These are phyloP conservation scores for Rhizopogon salebrosus DNA, from an alignment of 768 basidiomycete genomes.

Conservation along the genomic window DNA sequence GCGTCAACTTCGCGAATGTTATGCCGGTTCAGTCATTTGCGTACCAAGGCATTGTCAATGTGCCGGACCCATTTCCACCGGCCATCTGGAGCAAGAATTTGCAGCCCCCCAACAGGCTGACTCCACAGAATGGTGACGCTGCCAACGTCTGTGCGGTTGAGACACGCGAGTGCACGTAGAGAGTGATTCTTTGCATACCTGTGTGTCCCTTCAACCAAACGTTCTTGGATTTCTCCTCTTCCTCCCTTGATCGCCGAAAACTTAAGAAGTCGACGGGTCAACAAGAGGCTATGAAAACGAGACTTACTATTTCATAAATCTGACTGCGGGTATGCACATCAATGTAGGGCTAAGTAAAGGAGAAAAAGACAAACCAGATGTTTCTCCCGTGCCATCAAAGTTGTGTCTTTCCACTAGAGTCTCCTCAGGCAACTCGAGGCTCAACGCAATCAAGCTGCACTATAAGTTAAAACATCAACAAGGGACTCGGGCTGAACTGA, in stretches of 20 bases:
- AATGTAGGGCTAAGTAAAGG: background rate
- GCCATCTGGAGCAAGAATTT: slow-evolving; percentile 37
- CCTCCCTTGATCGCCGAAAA: slow-evolving; percentile 37
- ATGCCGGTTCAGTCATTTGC: slow-evolving; percentile 1
- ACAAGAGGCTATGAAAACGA: background rate
- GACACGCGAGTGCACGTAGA: background rate
- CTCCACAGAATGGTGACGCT: slow-evolving; percentile 43
- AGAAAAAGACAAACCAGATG: slow-evolving; percentile 25
- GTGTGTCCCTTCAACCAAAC: slow-evolving; percentile 51
- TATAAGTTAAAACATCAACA: background rate
- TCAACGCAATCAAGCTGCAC: slow-evolving; percentile 35
- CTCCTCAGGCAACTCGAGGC: slow-evolving; percentile 43
- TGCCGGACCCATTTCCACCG: slow-evolving; percentile 44
- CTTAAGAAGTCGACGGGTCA: slow-evolving; percentile 14
- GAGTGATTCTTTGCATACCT: slow-evolving; percentile 23
- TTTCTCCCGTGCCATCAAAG: slow-evolving; percentile 32
- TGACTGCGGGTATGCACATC: slow-evolving; percentile 20
- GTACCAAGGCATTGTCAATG: slow-evolving; percentile 39
- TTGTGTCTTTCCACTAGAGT: slow-evolving; percentile 35
- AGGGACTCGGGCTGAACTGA: slow-evolving; percentile 2
- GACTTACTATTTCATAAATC: slow-evolving; percentile 46
- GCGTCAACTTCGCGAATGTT: background rate
- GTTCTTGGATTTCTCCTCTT: slow-evolving; percentile 37
- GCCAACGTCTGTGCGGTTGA: slow-evolving; percentile 32
- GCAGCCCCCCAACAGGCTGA: slow-evolving; percentile 43